Evolutionary conservation across 805 yeast species (phyloP).

Genomic region (Suhomyces pyralidae): DNA sequence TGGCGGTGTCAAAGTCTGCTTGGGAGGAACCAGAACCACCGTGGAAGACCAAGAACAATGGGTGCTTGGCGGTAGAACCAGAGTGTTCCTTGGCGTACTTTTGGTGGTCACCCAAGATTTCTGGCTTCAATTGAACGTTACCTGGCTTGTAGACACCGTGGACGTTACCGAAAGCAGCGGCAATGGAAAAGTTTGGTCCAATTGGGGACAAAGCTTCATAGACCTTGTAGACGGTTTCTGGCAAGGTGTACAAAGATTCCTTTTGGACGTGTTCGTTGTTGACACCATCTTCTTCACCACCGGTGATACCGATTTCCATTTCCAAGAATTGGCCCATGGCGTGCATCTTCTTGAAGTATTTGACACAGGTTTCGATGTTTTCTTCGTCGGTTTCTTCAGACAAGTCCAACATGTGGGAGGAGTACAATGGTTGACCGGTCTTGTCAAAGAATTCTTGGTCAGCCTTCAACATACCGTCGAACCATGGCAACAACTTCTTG

Average conservation of each 20-base stretch:
- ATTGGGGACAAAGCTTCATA: constrained; percentile 86
- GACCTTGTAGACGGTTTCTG: constrained; percentile 92
- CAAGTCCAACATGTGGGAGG: constrained; percentile 98
- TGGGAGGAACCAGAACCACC: constrained; percentile 99
- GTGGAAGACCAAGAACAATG: constrained; percentile 98
- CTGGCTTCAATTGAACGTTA: constrained; percentile 90
- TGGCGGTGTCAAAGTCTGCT: constrained; percentile 87
- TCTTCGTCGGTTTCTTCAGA: constrained; percentile 96
- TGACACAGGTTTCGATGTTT: constrained; percentile 90
- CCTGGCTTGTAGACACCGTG: constrained; percentile 99
- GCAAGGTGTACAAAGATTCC: constrained; percentile 86
- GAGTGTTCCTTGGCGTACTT: constrained; percentile 71
- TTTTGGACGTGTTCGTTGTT: constrained; percentile 92
- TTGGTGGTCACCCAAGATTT: constrained; percentile 94
- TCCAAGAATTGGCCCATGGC: constrained; percentile 96
- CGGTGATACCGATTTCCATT: constrained; percentile 99
- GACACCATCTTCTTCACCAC: constrained; percentile 99
- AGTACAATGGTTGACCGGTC: constrained; percentile 94
- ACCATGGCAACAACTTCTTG: constrained; percentile 95
- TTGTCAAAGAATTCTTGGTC: constrained; percentile 87
- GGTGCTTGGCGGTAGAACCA: constrained; percentile 53
- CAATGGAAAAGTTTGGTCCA: constrained; percentile 97
- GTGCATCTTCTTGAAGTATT: constrained; percentile 92
- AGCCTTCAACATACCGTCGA: constrained; percentile 95
- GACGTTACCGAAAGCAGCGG: constrained; percentile 99